phyloP scores from a whole-genome alignment of 75 land plant genomes.

The Pinus taeda region DNA sequence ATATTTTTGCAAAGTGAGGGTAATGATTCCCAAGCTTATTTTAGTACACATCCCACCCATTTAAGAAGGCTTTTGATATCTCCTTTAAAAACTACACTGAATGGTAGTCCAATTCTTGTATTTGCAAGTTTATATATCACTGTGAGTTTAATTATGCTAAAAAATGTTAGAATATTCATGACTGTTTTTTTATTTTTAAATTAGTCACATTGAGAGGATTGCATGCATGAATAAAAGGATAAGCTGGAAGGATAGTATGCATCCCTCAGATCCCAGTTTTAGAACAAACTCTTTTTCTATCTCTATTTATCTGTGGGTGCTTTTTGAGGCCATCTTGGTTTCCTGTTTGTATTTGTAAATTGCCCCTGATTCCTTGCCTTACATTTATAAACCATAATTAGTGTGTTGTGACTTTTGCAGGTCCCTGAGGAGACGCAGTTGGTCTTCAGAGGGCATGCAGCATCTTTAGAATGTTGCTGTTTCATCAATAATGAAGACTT shows the following conservation, averaged over 20 bases:
- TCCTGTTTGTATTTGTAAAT: background rate
- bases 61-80: background rate
- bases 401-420: slow-evolving; percentile 22
- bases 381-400: background rate
- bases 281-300: background rate
- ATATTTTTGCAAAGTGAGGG: no score
- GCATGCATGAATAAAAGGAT: no score
- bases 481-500: slow-evolving; percentile 83
- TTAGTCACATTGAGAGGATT: no score
- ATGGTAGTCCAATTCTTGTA: background rate
- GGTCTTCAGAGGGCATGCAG: slow-evolving; percentile 80
- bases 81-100: background rate
- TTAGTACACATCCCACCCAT: background rate
- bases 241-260: background rate
- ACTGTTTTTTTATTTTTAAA: no score
- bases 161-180: no score
- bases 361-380: background rate
- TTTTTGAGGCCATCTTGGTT: background rate
- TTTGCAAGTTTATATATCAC: background rate
- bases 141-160: background rate
- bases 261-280: background rate
- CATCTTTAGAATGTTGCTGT: slow-evolving; percentile 90
- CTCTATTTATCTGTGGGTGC: background rate
- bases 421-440: slow-evolving; percentile 89
- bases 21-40: background rate